phyloP scores from a whole-genome alignment of 2,329 filamentous ascomycete species.

The Biscogniauxia mediterranea region DNA sequence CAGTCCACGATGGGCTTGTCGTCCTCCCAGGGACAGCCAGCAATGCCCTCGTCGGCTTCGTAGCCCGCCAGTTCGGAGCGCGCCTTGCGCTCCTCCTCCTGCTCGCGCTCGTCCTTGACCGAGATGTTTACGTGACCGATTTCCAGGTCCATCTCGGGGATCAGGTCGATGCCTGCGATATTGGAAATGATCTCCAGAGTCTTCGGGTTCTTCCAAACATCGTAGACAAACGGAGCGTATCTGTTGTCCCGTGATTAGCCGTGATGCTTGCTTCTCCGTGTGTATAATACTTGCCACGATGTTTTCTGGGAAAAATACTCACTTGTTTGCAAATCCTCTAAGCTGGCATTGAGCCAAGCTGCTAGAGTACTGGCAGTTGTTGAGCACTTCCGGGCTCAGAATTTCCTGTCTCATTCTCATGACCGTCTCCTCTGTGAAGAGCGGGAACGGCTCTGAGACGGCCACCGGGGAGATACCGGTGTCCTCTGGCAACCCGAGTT shows the following conservation, averaged over 20 bases:
- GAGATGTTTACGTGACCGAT: conserved; percentile 57
- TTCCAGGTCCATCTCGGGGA: conserved; percentile 53
- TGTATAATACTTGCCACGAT: background rate
- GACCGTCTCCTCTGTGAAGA: conserved; percentile 62
- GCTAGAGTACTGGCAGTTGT: conserved; percentile 57
- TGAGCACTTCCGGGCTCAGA: conserved; percentile 54
- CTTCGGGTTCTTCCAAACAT: conserved; percentile 42
- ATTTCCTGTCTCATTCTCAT: conserved; percentile 61
- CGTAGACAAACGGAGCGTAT: conserved; percentile 63
- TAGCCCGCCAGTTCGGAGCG: conserved; percentile 34
- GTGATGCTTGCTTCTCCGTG: no score
- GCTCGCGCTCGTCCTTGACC: conserved; percentile 47
- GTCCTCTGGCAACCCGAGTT: conserved; percentile 54
- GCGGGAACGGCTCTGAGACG: conserved; percentile 62
- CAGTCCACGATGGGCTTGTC: conserved; percentile 58
- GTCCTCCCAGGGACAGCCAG: conserved; percentile 39
- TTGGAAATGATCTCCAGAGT: conserved; percentile 47
- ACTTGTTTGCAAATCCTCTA: conserved; percentile 41
- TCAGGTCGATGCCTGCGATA: conserved; percentile 54
- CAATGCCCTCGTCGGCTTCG: conserved; percentile 30
- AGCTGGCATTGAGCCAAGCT: conserved; percentile 54
- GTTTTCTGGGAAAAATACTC: conserved; percentile 33
- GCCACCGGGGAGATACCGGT: conserved; percentile 61
- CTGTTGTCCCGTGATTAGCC: conserved; percentile 34
- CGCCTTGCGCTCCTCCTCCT: conserved; percentile 40